A percentile compares a stretch with the other conserved stretches of the same genome.
Evolutionary conservation across 768 basidiomycete species (phyloP).

Genomic region (Fomitopsis serialis): DNA sequence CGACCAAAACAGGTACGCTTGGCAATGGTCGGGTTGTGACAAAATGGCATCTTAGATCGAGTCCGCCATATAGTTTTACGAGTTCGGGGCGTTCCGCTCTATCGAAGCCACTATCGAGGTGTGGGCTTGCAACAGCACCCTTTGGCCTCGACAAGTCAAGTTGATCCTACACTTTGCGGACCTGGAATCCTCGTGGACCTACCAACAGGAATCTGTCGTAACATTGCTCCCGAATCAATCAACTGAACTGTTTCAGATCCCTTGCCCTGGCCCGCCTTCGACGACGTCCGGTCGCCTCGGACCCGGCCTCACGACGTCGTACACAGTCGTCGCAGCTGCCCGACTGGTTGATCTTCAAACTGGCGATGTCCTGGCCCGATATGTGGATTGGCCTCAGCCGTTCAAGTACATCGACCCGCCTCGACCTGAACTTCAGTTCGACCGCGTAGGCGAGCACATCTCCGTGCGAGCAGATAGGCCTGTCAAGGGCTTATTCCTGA

Average conservation of each 20-base stretch:
- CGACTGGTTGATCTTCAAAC: constrained; percentile 48
- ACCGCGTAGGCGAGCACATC: constrained; percentile 47
- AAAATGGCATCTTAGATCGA: background rate
- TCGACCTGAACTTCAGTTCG: constrained; percentile 19
- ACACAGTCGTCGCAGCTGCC: constrained; percentile 60
- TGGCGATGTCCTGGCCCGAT: constrained; percentile 56
- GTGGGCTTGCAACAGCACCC: constrained; percentile 81
- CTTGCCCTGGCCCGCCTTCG: constrained; percentile 14
- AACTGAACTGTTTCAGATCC: constrained; percentile 33
- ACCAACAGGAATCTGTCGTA: constrained; percentile 13
- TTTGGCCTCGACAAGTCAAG: constrained; percentile 46
- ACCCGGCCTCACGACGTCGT: constrained; percentile 14
- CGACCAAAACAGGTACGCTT: constrained; percentile 26
- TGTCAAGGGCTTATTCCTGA: constrained; percentile 81
- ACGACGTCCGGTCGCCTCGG: background rate
- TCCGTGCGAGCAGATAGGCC: constrained; percentile 50
- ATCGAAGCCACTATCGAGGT: constrained; percentile 67
- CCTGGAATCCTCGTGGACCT: constrained; percentile 36
- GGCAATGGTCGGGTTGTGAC: background rate
- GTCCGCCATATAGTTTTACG: constrained; percentile 25
- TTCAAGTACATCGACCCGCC: constrained; percentile 26
- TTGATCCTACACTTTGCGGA: constrained; percentile 63
- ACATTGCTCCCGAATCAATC: constrained; percentile 32
- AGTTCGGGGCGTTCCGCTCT: constrained; percentile 50
- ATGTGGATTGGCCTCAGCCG: constrained; percentile 58